Evolutionary conservation across 2,329 filamentous ascomycete genomes (phyloP).

Genomic region (Ascochyta clinopodiicola): DNA sequence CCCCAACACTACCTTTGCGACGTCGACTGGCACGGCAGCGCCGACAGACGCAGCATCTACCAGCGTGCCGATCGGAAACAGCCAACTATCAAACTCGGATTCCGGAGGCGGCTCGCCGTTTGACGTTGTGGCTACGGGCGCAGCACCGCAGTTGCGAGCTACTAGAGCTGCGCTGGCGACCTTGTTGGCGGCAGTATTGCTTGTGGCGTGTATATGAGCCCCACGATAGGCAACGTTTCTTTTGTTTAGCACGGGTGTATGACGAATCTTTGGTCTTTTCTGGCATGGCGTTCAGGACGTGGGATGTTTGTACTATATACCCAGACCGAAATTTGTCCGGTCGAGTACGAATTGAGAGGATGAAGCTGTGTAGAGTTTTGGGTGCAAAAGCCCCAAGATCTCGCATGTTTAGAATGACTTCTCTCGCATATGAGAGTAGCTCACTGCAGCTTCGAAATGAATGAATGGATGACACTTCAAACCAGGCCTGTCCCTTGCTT

Average conservation of each 20-base stretch:
- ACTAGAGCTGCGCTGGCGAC: background rate
- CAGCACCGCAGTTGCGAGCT: slow-evolving; percentile 22
- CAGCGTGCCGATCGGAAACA: slow-evolving; percentile 27
- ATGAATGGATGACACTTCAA: slow-evolving; percentile 3
- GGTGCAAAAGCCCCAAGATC: background rate
- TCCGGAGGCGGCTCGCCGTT: slow-evolving; percentile 57
- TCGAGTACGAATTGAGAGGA: background rate
- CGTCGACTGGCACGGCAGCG: slow-evolving; percentile 5
- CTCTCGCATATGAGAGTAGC: background rate
- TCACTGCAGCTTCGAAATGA: slow-evolving; percentile 2
- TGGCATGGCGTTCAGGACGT: slow-evolving; percentile 21
- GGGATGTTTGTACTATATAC: slow-evolving; percentile 39
- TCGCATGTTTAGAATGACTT: background rate
- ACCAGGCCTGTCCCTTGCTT: background rate
- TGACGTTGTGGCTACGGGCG: slow-evolving; percentile 41
- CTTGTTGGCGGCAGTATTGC: background rate
- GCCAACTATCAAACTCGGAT: slow-evolving; percentile 44
- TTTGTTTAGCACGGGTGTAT: slow-evolving; percentile 5
- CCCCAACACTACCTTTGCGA: slow-evolving; percentile 21
- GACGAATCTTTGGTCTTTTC: slow-evolving; percentile 3
- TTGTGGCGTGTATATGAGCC: slow-evolving; percentile 1
- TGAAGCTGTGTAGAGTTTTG: background rate
- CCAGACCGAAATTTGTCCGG: slow-evolving; percentile 16
- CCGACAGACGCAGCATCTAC: slow-evolving; percentile 16
- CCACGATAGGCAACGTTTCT: background rate